Evolutionary conservation across 257 asterid genomes (phyloP), one percentile per base, ranked within the genome.

Genomic region (Thymus quinquecostatus): DNA sequence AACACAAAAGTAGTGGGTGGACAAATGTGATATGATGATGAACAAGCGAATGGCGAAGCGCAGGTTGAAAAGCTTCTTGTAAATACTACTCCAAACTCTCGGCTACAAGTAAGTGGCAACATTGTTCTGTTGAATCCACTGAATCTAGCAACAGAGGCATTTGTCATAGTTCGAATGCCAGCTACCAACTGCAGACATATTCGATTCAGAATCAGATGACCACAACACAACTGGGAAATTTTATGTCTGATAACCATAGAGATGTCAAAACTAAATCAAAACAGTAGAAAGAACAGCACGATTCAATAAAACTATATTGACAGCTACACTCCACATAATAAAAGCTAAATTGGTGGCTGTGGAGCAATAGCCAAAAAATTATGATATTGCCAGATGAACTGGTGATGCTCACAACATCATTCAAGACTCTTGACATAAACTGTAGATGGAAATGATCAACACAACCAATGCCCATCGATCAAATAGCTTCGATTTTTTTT

Each of bases 61-160:
- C 80, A 80, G 10, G 96, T 87, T 56, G 89, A 86, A 60, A 86
- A 83, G 72, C 38, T 69, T 86, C 89, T 79, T 12, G 60, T 69
- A 55, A 84, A 80, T 65, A 78, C 71, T 58, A 82, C 51, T 61
- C 76, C 56, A 21, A 77, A 78, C 72, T 84, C 84, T 54, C 79
- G 83, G 74, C 84, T 78, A 10, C 47, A 56, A 9, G 85, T 82
- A 73, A 84, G 82, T n/a, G 94, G 88, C 48, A 73, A 59, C n/a
- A 85, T 80, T 44, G 86, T 80, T 77, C 60, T 85, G 47, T 78
- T 86, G 49, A 89, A 76, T 78, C 78, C 76, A 50, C 81, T 41
- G 81, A 87, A 80, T 82, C 86, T 86, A 41, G 85, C 70, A 60
- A 88, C 77, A 66, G 90, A 82, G 57, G 91, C 86, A 69, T 84